Evolutionary conservation across 495 filamentous ascomycete species (phyloP).

Genomic region (Penicillium samsonianum): DNA sequence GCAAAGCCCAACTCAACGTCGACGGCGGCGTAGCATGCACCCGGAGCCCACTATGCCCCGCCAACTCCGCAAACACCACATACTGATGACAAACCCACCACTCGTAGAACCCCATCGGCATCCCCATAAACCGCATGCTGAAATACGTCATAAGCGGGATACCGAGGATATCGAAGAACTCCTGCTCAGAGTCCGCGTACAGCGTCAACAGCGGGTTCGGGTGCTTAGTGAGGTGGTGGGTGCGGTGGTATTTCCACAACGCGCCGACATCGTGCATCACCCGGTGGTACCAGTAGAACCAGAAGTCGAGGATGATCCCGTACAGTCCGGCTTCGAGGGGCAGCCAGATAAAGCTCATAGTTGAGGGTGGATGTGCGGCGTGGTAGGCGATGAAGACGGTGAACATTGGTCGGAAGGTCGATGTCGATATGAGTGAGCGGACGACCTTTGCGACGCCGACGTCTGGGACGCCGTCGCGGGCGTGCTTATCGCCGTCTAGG

Average conservation of each 20-base stretch:
- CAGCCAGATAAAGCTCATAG: slow-evolving; percentile 34
- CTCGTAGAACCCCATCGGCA: slow-evolving; percentile 45
- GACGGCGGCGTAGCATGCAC: slow-evolving; percentile 34
- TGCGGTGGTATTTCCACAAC: slow-evolving; percentile 45
- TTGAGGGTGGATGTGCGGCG: slow-evolving; percentile 18
- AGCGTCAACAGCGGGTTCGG: slow-evolving; percentile 39
- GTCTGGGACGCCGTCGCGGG: slow-evolving; percentile 41
- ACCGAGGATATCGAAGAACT: slow-evolving; percentile 42
- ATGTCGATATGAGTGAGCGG: slow-evolving; percentile 31
- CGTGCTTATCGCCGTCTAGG: slow-evolving; percentile 41
- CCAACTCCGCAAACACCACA: slow-evolving; percentile 38
- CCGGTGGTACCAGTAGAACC: slow-evolving; percentile 47
- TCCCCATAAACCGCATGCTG: slow-evolving; percentile 32
- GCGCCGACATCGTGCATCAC: slow-evolving; percentile 35
- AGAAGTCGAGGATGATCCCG: slow-evolving; percentile 43
- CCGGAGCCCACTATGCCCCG: slow-evolving; percentile 39
- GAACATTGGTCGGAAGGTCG: slow-evolving; percentile 38
- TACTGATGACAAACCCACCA: slow-evolving; percentile 47
- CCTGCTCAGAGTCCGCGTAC: slow-evolving; percentile 41
- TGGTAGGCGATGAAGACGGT: slow-evolving; percentile 36
- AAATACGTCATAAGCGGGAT: slow-evolving; percentile 39
- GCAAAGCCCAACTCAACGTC: slow-evolving; percentile 32
- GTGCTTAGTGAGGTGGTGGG: slow-evolving; percentile 45
- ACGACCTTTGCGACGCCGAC: slow-evolving; percentile 36
- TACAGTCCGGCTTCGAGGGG: slow-evolving; percentile 36